phyloP scores from a whole-genome alignment of 495 filamentous ascomycete genomes.

The Neurospora sublineolata region DNA sequence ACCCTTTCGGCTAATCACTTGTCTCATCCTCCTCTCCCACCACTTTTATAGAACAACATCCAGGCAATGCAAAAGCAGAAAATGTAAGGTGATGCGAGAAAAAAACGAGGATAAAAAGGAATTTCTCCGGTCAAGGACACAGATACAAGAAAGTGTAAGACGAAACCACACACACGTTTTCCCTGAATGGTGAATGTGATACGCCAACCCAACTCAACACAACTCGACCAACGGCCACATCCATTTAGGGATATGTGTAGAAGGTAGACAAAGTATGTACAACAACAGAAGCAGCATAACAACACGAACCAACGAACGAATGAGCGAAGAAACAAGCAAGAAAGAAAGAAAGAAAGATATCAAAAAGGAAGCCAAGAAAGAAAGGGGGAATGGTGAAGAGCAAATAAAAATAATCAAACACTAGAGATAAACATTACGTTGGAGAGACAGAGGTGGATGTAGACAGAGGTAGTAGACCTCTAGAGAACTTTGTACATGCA shows the following conservation, averaged over 20 bases:
- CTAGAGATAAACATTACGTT: not conserved
- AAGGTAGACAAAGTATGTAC: not conserved
- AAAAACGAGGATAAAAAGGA: not conserved
- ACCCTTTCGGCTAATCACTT: not conserved
- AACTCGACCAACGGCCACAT: too few species aligned
- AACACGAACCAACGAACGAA: not conserved
- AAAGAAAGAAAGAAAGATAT: not conserved
- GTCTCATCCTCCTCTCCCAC: not conserved
- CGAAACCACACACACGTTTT: too few species aligned
- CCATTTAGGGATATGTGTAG: not conserved
- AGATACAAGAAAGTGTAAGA: too few species aligned
- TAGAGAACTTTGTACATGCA: not conserved
- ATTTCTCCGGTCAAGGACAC: too few species aligned
- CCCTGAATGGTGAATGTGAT: too few species aligned
- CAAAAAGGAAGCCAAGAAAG: not conserved
- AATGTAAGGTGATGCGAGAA: not conserved
- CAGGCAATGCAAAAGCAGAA: not conserved
- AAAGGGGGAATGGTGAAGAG: not conserved
- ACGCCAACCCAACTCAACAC: too few species aligned
- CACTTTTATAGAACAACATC: not conserved
- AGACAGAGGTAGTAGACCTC: not conserved
- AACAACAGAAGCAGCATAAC: not conserved
- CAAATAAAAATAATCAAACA: not conserved
- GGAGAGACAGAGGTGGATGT: not conserved
- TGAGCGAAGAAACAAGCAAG: not conserved